phyloP scores from a whole-genome alignment of 495 filamentous ascomycete genomes.

The Hypoxylon rickii region DNA sequence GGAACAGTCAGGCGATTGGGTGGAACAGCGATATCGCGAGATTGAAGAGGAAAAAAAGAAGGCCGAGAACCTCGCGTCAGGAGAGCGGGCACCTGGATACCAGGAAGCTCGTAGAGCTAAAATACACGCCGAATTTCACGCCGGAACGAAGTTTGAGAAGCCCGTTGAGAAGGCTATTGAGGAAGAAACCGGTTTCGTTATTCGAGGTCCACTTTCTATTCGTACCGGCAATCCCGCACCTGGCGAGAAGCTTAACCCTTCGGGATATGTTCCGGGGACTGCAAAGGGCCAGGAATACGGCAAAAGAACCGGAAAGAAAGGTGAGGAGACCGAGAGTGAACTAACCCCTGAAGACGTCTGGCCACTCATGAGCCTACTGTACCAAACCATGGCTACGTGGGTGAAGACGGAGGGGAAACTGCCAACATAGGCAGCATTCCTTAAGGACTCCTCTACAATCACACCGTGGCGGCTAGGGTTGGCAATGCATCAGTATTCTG shows the following conservation, averaged over 20 bases:
- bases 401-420: not conserved
- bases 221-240: no score
- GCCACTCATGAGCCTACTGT: not conserved
- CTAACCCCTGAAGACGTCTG: not conserved
- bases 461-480: not conserved
- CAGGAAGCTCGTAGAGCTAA: not conserved
- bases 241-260: no score
- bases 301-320: not conserved
- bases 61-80: not conserved
- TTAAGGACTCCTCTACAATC: not conserved
- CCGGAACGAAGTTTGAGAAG: not conserved
- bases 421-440: not conserved
- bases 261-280: no score
- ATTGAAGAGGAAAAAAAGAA: not conserved
- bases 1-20: slow-evolving; percentile 29
- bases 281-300: not conserved
- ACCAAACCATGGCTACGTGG: not conserved
- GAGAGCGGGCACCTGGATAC: not conserved
- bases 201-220: no score
- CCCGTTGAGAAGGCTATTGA: not conserved
- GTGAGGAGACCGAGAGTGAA: not conserved
- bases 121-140: not conserved
- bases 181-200: no score
- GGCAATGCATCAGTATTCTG: not conserved
- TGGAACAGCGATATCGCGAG: not conserved